Evolutionary conservation across 257 asterid genomes (phyloP).

Genomic region (Jaltomata sinuosa): DNA sequence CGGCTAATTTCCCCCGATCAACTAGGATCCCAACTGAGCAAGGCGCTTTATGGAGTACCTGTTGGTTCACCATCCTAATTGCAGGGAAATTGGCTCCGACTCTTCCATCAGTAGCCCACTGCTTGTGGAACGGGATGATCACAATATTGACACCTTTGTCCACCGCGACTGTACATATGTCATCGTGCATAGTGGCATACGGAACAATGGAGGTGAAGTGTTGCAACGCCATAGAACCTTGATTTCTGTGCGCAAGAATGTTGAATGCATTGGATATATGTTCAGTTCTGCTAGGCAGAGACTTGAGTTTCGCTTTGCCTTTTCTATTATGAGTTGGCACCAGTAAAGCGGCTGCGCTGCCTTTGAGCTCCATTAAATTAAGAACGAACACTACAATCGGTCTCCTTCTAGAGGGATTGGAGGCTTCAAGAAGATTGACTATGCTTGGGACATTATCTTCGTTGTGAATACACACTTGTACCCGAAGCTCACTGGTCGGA

Average conservation of each 20-base stretch:
- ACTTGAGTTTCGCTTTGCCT: slow-evolving; percentile 10
- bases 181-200: slow-evolving; percentile 57
- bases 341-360: slow-evolving; percentile 39
- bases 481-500: slow-evolving; percentile 32
- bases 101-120: slow-evolving; percentile 33
- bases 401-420: slow-evolving; percentile 19
- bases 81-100: slow-evolving; percentile 20
- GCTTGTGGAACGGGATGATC: slow-evolving; percentile 55
- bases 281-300: slow-evolving; percentile 29
- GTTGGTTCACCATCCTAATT: slow-evolving; percentile 38
- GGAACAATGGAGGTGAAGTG: slow-evolving; percentile 56
- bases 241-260: slow-evolving; percentile 12
- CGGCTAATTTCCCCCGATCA: slow-evolving; percentile 36
- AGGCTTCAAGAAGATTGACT: slow-evolving; percentile 39
- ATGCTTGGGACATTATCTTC: slow-evolving; percentile 41
- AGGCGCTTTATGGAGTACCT: slow-evolving; percentile 43
- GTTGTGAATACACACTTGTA: slow-evolving; percentile 36
- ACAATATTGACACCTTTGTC: slow-evolving; percentile 34
- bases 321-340: slow-evolving; percentile 11
- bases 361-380: slow-evolving; percentile 49
- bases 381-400: slow-evolving; percentile 36
- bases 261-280: slow-evolving; percentile 37
- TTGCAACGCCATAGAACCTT: slow-evolving; percentile 14
- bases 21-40: slow-evolving; percentile 53
- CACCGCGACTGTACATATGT: slow-evolving; percentile 40